These are phyloP conservation scores for Cercophora newfieldiana DNA, from an alignment of 495 filamentous ascomycete species.

Conservation along the genomic window DNA sequence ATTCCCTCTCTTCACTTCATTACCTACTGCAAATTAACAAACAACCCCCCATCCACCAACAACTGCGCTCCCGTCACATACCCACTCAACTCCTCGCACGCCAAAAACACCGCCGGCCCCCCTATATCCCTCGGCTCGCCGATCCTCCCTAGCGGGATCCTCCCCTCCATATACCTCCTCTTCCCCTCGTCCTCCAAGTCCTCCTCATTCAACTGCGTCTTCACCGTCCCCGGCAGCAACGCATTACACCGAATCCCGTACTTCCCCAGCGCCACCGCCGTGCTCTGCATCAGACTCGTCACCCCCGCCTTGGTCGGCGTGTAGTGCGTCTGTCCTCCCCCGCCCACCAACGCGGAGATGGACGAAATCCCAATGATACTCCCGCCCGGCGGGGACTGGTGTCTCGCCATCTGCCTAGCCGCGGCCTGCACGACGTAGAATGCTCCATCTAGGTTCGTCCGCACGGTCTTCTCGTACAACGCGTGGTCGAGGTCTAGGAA, in stretches of 20 bases:
- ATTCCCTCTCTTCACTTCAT: not conserved
- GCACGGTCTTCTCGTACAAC: slow-evolving; percentile 64
- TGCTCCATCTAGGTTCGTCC: slow-evolving; percentile 80
- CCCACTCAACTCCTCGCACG: slow-evolving; percentile 71
- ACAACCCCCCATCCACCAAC: slow-evolving; percentile 79
- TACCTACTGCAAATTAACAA: slow-evolving; percentile 58
- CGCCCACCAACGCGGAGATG: slow-evolving; percentile 85
- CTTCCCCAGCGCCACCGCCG: slow-evolving; percentile 73
- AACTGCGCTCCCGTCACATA: slow-evolving; percentile 84
- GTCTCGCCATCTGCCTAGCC: slow-evolving; percentile 70
- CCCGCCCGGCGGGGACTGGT: slow-evolving; percentile 62
- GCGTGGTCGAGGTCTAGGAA: slow-evolving; percentile 69
- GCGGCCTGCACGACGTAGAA: slow-evolving; percentile 86
- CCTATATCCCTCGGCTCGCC: slow-evolving; percentile 70
- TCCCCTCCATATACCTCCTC: slow-evolving; percentile 76
- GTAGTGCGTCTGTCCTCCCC: slow-evolving; percentile 79
- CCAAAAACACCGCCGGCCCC: slow-evolving; percentile 85
- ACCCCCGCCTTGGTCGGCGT: slow-evolving; percentile 91
- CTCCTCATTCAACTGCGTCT: slow-evolving; percentile 82
- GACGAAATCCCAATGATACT: slow-evolving; percentile 81
- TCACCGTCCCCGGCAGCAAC: slow-evolving; percentile 79
- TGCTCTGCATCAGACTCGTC: slow-evolving; percentile 79
- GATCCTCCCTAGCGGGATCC: slow-evolving; percentile 77
- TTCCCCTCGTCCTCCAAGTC: slow-evolving; percentile 72
- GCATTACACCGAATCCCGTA: slow-evolving; percentile 83